Evolutionary conservation across 805 yeast genomes (phyloP).

Genomic region (Saturnispora besseyi): DNA sequence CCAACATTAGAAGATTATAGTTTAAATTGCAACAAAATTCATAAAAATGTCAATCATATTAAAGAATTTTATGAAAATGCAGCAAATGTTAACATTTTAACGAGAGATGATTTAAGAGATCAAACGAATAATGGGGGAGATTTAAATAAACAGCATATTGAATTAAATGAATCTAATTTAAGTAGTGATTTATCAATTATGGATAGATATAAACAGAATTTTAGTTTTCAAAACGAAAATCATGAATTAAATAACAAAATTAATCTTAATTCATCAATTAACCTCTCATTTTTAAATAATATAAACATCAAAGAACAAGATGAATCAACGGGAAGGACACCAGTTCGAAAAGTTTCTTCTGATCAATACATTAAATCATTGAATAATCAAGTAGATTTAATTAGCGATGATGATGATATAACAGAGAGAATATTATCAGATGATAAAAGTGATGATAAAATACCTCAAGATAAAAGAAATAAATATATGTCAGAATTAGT

Average conservation of each 20-base stretch:
- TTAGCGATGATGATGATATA: neutral
- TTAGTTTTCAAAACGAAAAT: constrained; percentile 3
- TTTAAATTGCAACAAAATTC: constrained; percentile 45
- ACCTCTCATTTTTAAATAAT: neutral
- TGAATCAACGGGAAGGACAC: constrained; percentile 10
- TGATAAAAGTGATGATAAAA: neutral
- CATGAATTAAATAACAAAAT: neutral
- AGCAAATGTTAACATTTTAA: constrained; percentile 26
- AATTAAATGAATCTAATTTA: neutral
- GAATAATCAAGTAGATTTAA: neutral
- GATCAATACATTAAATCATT: neutral
- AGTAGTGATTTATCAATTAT: constrained; percentile 4
- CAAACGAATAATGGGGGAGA: neutral
- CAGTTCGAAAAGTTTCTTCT: neutral
- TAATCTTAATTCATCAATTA: neutral
- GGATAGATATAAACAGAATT: constrained; percentile 12
- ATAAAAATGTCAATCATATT: constrained; percentile 66
- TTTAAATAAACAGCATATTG: neutral
- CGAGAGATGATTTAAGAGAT: constrained; percentile 8
- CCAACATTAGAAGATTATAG: constrained; percentile 62
- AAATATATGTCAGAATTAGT: constrained; percentile 12
- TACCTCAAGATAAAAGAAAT: neutral
- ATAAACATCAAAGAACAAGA: constrained; percentile 3
- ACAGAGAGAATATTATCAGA: neutral
- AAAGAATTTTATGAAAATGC: constrained; percentile 60